These are phyloP conservation scores for Sordaria brevicollis DNA, from an alignment of 495 filamentous ascomycete genomes.

Conservation along the genomic window DNA sequence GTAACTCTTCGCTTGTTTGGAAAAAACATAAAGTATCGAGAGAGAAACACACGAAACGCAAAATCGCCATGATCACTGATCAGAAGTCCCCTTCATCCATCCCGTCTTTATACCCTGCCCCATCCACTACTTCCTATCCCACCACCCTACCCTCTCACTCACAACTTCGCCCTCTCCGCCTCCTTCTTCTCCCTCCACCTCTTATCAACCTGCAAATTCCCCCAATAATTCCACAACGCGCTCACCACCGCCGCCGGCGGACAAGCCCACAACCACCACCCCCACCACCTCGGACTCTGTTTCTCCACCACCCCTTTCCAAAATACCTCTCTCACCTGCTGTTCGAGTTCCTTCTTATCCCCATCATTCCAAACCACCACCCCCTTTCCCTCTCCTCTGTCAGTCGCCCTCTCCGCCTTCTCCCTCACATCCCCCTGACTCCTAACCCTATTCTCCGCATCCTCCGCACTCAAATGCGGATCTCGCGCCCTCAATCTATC, in stretches of 20 bases:
- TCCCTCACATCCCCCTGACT: conserved; percentile 76
- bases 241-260: conserved; percentile 60
- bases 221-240: conserved; percentile 55
- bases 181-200: conserved; percentile 57
- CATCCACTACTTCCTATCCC: neutral
- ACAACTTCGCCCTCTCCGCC: conserved; percentile 62
- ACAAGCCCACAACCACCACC: conserved; percentile 55
- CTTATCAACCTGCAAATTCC: conserved; percentile 55
- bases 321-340: conserved; percentile 46
- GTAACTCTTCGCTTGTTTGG: no score
- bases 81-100: neutral
- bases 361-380: conserved; percentile 85
- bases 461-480: conserved; percentile 57
- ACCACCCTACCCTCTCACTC: conserved; percentile 1
- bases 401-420: conserved; percentile 65
- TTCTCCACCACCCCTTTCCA: conserved; percentile 46
- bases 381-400: conserved; percentile 49
- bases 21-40: no score
- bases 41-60: neutral
- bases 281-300: conserved; percentile 71
- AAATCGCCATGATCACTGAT: neutral
- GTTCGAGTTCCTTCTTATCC: conserved; percentile 52
- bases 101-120: neutral
- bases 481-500: conserved; percentile 61
- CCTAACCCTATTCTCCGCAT: conserved; percentile 69